These are phyloP conservation scores for Globisporangium nodosum DNA, from an alignment of 352 stramenopile species.

Conservation along the genomic window DNA sequence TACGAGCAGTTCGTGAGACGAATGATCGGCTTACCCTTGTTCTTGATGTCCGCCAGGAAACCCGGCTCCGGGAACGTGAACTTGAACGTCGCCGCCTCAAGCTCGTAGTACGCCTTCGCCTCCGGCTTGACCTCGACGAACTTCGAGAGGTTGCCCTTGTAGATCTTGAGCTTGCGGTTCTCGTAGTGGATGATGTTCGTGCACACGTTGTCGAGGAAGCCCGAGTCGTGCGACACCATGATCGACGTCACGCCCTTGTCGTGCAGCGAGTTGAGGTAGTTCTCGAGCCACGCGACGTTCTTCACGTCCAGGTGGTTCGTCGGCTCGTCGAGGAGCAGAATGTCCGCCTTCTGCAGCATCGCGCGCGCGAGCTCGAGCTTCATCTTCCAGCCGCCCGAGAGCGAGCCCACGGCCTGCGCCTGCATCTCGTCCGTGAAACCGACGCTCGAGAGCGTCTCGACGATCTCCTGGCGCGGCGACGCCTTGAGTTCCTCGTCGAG, in stretches of 20 bases:
- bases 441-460: constrained; percentile 88
- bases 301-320: constrained; percentile 94
- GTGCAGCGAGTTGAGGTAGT: constrained; percentile 84
- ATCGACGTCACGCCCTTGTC: constrained; percentile 85
- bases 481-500: constrained; percentile 89
- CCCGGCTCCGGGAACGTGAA: constrained; percentile 86
- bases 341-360: constrained; percentile 94
- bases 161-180: constrained; percentile 87
- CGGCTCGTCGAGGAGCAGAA: constrained; percentile 95
- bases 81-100: constrained; percentile 79
- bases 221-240: constrained; percentile 95
- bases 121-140: constrained; percentile 86
- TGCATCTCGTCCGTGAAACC: constrained; percentile 95
- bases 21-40: constrained; percentile 89
- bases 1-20: constrained; percentile 84
- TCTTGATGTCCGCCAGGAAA: constrained; percentile 89
- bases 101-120: constrained; percentile 87
- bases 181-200: constrained; percentile 99
- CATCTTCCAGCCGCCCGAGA: constrained; percentile 96
- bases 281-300: constrained; percentile 90
- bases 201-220: constrained; percentile 97
- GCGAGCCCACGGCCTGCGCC: constrained; percentile 83
- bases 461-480: constrained; percentile 83
- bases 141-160: constrained; percentile 82
- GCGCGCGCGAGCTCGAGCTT: constrained; percentile 92